Evolutionary conservation across 148 eudicot species (phyloP).

Genomic region (Cornus kousa): DNA sequence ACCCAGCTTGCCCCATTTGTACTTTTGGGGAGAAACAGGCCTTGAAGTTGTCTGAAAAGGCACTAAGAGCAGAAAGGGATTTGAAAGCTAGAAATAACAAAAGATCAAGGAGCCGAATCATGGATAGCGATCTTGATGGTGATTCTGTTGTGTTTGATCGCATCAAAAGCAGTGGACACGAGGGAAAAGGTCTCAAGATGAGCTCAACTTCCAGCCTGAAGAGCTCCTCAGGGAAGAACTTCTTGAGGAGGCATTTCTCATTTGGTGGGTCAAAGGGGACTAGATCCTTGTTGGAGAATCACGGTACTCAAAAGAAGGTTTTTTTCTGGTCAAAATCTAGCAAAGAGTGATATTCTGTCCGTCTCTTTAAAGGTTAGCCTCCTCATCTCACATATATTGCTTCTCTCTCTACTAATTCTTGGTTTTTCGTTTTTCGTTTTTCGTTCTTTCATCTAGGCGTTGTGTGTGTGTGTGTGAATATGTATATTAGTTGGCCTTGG

Average conservation of each 20-base stretch:
- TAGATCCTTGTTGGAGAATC: constrained; percentile 40
- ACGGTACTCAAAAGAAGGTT: constrained; percentile 41
- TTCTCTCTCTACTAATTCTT: too few species aligned
- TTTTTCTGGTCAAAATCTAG: constrained; percentile 79
- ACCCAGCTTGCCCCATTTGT: constrained; percentile 85
- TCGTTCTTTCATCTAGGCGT: neutral
- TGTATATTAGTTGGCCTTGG: too few species aligned
- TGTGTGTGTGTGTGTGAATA: neutral
- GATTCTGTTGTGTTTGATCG: constrained; percentile 40
- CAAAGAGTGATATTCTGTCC: constrained; percentile 42
- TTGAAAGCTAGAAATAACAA: constrained; percentile 46
- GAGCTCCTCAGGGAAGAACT: constrained; percentile 56
- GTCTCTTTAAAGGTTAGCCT: neutral
- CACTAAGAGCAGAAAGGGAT: constrained; percentile 56
- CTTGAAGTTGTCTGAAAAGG: constrained; percentile 54
- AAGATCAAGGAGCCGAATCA: constrained; percentile 50
- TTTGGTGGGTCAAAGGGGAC: constrained; percentile 61
- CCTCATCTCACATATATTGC: neutral
- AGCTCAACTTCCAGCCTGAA: constrained; percentile 61
- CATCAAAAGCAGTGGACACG: constrained; percentile 26
- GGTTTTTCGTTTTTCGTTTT: neutral
- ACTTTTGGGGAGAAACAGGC: constrained; percentile 72
- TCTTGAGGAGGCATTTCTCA: constrained; percentile 71
- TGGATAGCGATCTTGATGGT: constrained; percentile 34
- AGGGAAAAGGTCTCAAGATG: constrained; percentile 43